Evolutionary conservation across 805 yeast species (phyloP), one percentile per base, ranked within the genome.

Genomic region (Nakazawaea sp.): DNA sequence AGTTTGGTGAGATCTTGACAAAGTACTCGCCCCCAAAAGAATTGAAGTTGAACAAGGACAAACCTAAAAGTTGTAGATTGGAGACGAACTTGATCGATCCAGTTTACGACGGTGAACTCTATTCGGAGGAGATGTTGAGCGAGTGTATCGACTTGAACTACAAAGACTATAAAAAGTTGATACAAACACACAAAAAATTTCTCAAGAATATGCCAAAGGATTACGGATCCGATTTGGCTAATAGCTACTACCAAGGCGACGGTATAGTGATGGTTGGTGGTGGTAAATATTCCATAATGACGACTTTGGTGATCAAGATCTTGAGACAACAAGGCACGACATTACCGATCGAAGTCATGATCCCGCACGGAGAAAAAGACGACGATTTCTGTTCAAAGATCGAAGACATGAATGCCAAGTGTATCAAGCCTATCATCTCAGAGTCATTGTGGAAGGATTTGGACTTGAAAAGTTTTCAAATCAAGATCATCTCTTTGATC

Each of bases 221-320:
- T 6, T 36, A 36, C 21, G 35, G 35, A 16, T 11, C 29, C 4
- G 6, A 18, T 8, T 43, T 43, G 27, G 75, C 75, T 1, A 66
- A 62, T 29, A 48, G 51, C 12, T 45, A 66, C 9, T 72, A 70
- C 49, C 15, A 41, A 6, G 77, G 80, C 1, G 61, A 68, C 38
- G 90, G 89, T 10, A 75, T 80, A 21, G 79, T 81, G 0, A 74
- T 74, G 40, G 78, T 81, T 32, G 90, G 86, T 16, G 89, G 90
- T 34, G 85, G 85, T 3, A 67, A 66, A 41, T 81, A 72, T 48
- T 78, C 83, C 35, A 72, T 84, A 73, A 56, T 81, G 26, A 64
- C 83, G 1, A 55, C 76, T 15, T 52, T 78, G 5, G 68, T 81
- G 9, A 59, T 81, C 32, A 65, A 64, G 42, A 60, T 66, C 23